Evolutionary conservation across 768 basidiomycete genomes (phyloP), one percentile per base, ranked within the genome.

Genomic region (Hysterangium stoloniferum): DNA sequence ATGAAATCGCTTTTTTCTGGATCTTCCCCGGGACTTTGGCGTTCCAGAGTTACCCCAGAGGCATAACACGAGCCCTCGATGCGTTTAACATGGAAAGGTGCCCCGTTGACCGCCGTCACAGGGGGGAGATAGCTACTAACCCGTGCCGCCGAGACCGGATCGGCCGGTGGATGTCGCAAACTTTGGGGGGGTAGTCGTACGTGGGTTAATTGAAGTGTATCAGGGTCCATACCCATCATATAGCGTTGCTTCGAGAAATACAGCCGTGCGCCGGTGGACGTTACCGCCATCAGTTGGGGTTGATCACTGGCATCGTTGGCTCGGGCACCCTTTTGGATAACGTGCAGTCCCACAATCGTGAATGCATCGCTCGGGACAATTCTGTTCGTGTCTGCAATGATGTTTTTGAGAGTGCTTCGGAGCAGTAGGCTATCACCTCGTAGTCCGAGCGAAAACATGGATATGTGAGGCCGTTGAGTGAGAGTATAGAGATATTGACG

Each of bases 401-500:
- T 57, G 57, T 82, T 85, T 17, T 79, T 73, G n/a, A 92, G 62
- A 0, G 83, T 84, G 62, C 86, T 86, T n/a, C 83, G 59, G 53
- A 82, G 80, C 49, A 84, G 79, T 28, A 90, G 69, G 38, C 75
- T 62, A 62, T 82, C 88, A n/a, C 55, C 58, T 11, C 45, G 40
- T 4, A 27, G 29, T 15, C 59, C 58, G 24, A 66, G 42, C 17
- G 42, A 47, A 25, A 38, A 53, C 22, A 54, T 37, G 12, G 55
- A 46, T 22, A 56, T 45, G 55, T 71, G 74, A 54, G 73, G 74
- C 56, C 78, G 80, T 5, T 77, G 72, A 4, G 82, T 82, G 49
- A 93, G 71, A 2, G 88, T 80, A 62, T 93, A 94, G 55, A 93
- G 75, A 60, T 80, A 84, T 54, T 82, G 79, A 53, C 91, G 76